Evolutionary conservation across 495 filamentous ascomycete species (phyloP), one percentile per base, ranked within the genome.

Genomic region (Parachaetomium inaequale): DNA sequence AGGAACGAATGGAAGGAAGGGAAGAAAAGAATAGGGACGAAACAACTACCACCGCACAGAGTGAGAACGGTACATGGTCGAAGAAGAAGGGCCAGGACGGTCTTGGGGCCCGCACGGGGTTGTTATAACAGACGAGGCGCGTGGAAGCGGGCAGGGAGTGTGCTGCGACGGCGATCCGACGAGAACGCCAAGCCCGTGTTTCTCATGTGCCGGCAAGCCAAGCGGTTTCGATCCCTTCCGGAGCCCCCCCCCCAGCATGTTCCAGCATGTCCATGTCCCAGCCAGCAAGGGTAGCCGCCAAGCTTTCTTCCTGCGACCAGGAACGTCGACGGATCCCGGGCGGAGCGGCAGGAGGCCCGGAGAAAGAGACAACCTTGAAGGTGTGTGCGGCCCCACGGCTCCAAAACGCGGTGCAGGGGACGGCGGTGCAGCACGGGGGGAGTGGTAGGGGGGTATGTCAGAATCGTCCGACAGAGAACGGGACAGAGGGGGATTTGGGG

Each of bases 1-100:
- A 76, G 72, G 77, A 80, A 78, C 75, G 77, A 78, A 78, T 73
- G 76, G 54, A 63, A 63, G 21, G 21, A 75, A 75, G 63, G 63
- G 70, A 73, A 71, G 61, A 74, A 68, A 57, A 42, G 51, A 62
- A 61, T 46, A 59, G 28, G 45, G 47, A 65, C 63, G 63, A 78
- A 67, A 77, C 75, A 76, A 14, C 73, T 74, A 79, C 70, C 77
- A 76, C 74, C 76, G 66, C 70, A 76, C 64, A 63, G 51, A 70
- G 64, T 51, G 69, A 72, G 67, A 69, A 75, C 55, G 70, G 65
- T 60, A 72, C 64, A 66, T 74, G 69, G 64, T 59, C 32, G 50
- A 58, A 70, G 65, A 58, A 61, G 55, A 61, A 65, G 52, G 54
- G 61, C 63, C 62, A 60, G 63, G 65, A 49, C 43, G 29, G 21